These are phyloP conservation scores for Waitea zeae DNA, from an alignment of 1,284 basidiomycete genomes.

Conservation along the genomic window DNA sequence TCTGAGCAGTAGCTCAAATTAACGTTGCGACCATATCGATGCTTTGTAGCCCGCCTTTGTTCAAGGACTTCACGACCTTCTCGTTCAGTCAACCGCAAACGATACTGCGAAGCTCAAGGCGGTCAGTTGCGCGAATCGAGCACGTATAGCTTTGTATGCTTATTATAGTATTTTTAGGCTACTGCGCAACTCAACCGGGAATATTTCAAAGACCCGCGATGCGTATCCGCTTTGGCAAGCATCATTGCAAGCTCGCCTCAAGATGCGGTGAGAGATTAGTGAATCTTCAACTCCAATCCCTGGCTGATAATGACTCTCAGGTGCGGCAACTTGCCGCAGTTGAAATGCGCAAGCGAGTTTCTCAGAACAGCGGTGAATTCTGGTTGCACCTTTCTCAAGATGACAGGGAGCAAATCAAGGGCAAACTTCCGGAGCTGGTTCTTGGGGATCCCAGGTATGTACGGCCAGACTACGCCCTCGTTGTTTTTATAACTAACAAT, in stretches of 20 bases:
- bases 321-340: constrained; percentile 97
- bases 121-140: constrained; percentile 27
- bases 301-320: constrained; percentile 24
- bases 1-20: too few species aligned
- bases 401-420: constrained; percentile 76
- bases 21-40: not conserved
- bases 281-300: too few species aligned
- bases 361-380: constrained; percentile 63
- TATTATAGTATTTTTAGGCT: constrained; percentile 35
- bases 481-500: constrained; percentile 4
- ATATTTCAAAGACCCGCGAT: constrained; percentile 82
- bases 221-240: constrained; percentile 83
- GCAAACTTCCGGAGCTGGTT: constrained; percentile 66
- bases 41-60: constrained; percentile 44
- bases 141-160: constrained; percentile 4
- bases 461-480: constrained; percentile 4
- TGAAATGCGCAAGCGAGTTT: constrained; percentile 88
- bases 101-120: constrained; percentile 81
- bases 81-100: constrained; percentile 71
- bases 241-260: constrained; percentile 80
- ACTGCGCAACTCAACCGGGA: constrained; percentile 83
- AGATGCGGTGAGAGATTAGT: constrained; percentile 30
- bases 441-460: constrained; percentile 66
- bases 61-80: constrained; percentile 69
- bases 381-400: constrained; percentile 66